Base-by-base conservation (phyloP, 208 protist genomes). In the Acanthamoeba lenticulata region DNA sequence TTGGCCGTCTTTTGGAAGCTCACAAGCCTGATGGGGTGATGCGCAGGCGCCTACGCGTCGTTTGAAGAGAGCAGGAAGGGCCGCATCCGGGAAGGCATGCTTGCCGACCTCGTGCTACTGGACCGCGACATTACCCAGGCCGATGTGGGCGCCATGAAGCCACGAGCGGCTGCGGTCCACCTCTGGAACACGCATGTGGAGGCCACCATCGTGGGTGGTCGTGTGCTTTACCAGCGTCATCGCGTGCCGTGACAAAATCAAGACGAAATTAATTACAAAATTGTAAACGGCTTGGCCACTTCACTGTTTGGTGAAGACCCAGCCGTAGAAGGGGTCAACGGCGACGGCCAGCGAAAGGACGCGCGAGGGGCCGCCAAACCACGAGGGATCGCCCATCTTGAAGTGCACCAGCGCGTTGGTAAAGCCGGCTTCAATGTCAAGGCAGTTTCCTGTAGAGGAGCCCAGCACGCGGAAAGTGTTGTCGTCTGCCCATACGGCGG, bases 291-390 rank as follows among this genome's bases (percentile, higher is more conserved):
- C n/a, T n/a, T n/a, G n/a, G n/a, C n/a, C n/a, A n/a, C n/a, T 21
- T 60, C 67, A 77, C 45, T 89, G 47, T n/a, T 62, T 52, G 42
- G 40, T 19, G 45, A 89, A 89, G 15, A 24, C 32, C 81, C 81
- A 89, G 45, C 81, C 81, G 81, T 89, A 89, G 81, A 89, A 89
- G 32, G 81, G 81, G 13, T 89, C 81, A 38, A 24, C 13, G 38
- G 69, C 21, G 0, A 45, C 21, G 19, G 15, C 34, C 17, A 81
- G 38, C 34, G 69, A 81, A 6, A n/a, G 36, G 6, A 81, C 69
- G 15, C 21, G 21, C 24, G 69, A 29, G 3, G 34, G 69, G 21
- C 69, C 69, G 34, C 69, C 69, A 24, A 81, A 17, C 69, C 69
- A n/a, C n/a, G n/a, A 81, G 15, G 69, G 40, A 4, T 42, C 24